A percentile compares a stretch with the other conserved stretches of the same genome.
These are phyloP conservation scores for Camelina laxa DNA, from an alignment of 345 rosid genomes.

Conservation along the genomic window DNA sequence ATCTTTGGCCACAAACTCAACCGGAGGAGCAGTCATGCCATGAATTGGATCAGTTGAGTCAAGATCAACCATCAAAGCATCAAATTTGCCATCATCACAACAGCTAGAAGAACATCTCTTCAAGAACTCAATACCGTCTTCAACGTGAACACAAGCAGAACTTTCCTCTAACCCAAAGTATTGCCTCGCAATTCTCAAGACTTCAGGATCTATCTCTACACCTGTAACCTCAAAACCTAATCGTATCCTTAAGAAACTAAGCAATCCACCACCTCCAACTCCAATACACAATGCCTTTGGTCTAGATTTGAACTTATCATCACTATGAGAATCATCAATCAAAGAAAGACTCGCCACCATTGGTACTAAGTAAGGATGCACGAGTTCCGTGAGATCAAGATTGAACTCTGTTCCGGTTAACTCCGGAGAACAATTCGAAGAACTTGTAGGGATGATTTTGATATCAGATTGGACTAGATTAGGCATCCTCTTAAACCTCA, in stretches of 20 bases:
- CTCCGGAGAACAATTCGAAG: slow-evolving; percentile 27
- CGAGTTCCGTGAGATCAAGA: slow-evolving; percentile 57
- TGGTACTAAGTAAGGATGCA: slow-evolving; percentile 76
- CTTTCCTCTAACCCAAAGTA: slow-evolving; percentile 74
- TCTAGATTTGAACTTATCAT: slow-evolving; percentile 41
- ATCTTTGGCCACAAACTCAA: slow-evolving; percentile 55
- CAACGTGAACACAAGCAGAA: slow-evolving; percentile 49
- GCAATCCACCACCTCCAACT: slow-evolving; percentile 85
- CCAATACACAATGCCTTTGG: slow-evolving; percentile 80
- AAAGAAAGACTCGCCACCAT: slow-evolving; percentile 75
- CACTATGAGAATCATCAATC: slow-evolving; percentile 43
- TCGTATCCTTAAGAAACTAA: slow-evolving; percentile 59
- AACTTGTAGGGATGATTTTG: slow-evolving; percentile 45
- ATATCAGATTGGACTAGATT: slow-evolving; percentile 72
- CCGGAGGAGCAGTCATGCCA: slow-evolving; percentile 74
- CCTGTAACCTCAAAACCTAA: slow-evolving; percentile 73
- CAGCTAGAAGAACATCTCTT: slow-evolving; percentile 41
- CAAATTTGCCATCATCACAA: slow-evolving; percentile 48
- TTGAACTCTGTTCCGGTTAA: slow-evolving; percentile 48
- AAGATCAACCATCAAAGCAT: slow-evolving; percentile 83
- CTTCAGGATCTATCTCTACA: slow-evolving; percentile 71
- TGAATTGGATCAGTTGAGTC: slow-evolving; percentile 59
- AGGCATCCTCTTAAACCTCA: slow-evolving; percentile 92
- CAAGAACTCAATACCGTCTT: slow-evolving; percentile 64
- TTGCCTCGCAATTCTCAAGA: slow-evolving; percentile 56